Evolutionary conservation across 2,329 filamentous ascomycete species (phyloP), one percentile per base, ranked within the genome.

Genomic region (Pseudogymnoascus sp.): DNA sequence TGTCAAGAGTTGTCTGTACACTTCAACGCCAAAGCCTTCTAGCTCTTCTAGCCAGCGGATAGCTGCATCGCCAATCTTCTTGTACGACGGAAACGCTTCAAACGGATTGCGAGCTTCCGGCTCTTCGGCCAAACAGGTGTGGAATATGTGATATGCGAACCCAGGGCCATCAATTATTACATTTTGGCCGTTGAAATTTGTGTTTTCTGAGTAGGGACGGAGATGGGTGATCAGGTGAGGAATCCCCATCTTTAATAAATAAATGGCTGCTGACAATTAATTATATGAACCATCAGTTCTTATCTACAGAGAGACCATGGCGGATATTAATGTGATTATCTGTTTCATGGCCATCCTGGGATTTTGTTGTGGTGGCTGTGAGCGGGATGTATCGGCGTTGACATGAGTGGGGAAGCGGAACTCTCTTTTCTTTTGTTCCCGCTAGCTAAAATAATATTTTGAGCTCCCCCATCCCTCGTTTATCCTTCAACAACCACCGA

Each of bases 111-210:
- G 74, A 18, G 73, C 70, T 16, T 64, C 63, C 28, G 73, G 68
- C 63, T 72, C 74, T 62, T 74, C 72, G 3, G 69, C 72, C 45
- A 84, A 76, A 62, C 86, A 81, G 16, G 84, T 75, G 60, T 85
- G 78, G 64, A 89, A 85, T 41, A 93, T 78, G 72, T 90, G 83
- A 72, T 93, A 89, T 1, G 91, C 89, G 25, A 96, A 76, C 1
- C 86, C 87, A 4, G 92, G 91, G 0, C 91, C 92, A 71, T 96
- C 92, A 62, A 96, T 84, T 49, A 84, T 80, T 18, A 82, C 75
- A 5, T 69, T 69, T 40, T 78, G 71, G 25, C 75, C 73, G 40
- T 72, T 67, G 1, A 89, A 74, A 9, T 71, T 67, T 6, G 72
- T 73, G 16, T 74, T 69, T 28, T 75, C 72, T 1, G 81, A 80